Evolutionary conservation across 2,329 filamentous ascomycete genomes (phyloP), one percentile per base, ranked within the genome.

Genomic region (Penicillium sp.): DNA sequence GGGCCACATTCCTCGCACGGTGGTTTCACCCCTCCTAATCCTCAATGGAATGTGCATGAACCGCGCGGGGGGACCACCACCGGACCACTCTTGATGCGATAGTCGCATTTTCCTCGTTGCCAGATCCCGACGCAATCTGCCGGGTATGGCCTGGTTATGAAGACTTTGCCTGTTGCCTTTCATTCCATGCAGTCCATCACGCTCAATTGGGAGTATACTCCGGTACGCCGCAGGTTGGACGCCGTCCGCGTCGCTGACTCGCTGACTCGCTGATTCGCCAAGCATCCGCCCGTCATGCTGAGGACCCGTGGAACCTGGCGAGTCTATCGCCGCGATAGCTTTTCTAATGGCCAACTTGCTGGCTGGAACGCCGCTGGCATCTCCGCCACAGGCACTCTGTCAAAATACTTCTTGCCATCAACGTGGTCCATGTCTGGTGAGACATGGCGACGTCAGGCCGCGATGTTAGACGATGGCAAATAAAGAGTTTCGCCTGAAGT

Each of bases 1-100:
- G 33, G 40, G 35, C 38, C 40, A 43, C 61, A 61, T 63, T 65
- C 56, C 55, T 60, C 54, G 37, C 57, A 35, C 43, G 28, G 43
- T 42, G 42, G 43, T 46, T 33, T 46, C 40, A 35, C 42, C 54
- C 28, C 14, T n/a, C 19, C 26, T 38, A 40, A 26, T 40, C 40
- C 40, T 33, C 51, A 37, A 40, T 43, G 62, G 62, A 64, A 64
- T 64, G 62, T 40, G 46, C 59, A 61, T 58, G 45, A 46, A 42
- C 40, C 55, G 8, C 35, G 11, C 4, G 26, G 30, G n/a, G 38
- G n/a, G 19, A 10, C 26, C 37, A 45, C 48, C 19, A 33, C 33
- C 30, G 45, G 46, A 22, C 62, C 56, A 61, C 57, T 62, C 55
- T 59, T 45, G n/a, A 64, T 59, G 59, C 53, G 45, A 64, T 54